A percentile compares a stretch with the other conserved stretches of the same genome.
Evolutionary conservation across 225 moss, liverwort and hornwort species (phyloP).

Genomic region (Bryum argenteum): DNA sequence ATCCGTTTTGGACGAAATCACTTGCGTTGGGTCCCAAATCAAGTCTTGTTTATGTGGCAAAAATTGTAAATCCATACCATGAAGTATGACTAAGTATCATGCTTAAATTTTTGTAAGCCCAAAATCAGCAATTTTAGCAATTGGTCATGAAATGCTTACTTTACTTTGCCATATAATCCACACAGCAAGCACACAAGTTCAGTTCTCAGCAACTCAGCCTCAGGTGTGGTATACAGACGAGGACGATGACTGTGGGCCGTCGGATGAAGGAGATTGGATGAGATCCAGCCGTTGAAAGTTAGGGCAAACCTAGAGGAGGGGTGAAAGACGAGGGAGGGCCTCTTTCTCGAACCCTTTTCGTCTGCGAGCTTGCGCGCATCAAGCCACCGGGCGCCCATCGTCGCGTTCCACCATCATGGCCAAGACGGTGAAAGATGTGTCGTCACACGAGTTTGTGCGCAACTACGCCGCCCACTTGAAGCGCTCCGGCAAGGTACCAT

Average conservation of each 20-base stretch:
- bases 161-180: too few relatives aligned
- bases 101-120: too few relatives aligned
- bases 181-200: too few relatives aligned
- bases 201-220: too few relatives aligned
- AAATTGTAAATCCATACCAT: too few relatives aligned
- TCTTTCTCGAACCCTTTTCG: fast-evolving
- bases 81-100: too few relatives aligned
- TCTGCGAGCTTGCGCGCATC: constrained; percentile 21
- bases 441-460: constrained; percentile 78
- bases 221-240: too few relatives aligned
- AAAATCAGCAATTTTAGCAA: too few relatives aligned
- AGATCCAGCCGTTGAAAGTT: constrained; percentile 35
- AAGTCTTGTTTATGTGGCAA: too few relatives aligned
- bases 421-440: constrained; percentile 82
- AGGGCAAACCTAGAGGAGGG: constrained; percentile 6
- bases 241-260: constrained; percentile 2
- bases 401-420: constrained; percentile 43
- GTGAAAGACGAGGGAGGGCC: constrained; percentile 13
- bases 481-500: constrained; percentile 71
- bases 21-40: too few relatives aligned
- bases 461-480: constrained; percentile 72
- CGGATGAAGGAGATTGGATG: neutral
- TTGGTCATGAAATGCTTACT: too few relatives aligned
- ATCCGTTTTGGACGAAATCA: too few relatives aligned
- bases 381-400: constrained; percentile 21